phyloP scores from a whole-genome alignment of 2,329 filamentous ascomycete species.

The Botrytis pseudocinerea region DNA sequence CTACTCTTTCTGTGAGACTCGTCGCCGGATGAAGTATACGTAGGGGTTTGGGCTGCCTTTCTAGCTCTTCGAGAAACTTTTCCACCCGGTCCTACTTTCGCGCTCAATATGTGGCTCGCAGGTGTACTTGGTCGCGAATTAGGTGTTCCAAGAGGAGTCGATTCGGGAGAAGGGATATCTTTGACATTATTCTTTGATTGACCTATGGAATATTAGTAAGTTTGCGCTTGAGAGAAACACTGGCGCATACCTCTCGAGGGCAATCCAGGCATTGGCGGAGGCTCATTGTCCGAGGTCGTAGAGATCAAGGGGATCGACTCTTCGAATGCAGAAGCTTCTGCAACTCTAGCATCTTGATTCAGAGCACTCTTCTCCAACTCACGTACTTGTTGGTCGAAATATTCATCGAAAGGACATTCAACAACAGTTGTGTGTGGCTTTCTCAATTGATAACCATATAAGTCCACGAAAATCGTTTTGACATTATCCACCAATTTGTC shows the following conservation, averaged over 20 bases:
- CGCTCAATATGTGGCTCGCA: constrained; percentile 66
- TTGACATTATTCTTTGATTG: constrained; percentile 37
- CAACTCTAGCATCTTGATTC: constrained; percentile 35
- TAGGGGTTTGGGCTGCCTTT: constrained; percentile 61
- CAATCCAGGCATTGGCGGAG: constrained; percentile 48
- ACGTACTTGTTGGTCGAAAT: constrained; percentile 89
- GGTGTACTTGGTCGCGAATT: constrained; percentile 82
- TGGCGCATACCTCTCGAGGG: constrained; percentile 35
- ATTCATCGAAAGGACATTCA: constrained; percentile 84
- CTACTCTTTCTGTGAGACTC: constrained; percentile 66
- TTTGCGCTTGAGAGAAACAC: background rate
- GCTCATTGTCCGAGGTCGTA: constrained; percentile 46
- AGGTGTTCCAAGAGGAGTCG: constrained; percentile 68
- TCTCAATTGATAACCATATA: constrained; percentile 86
- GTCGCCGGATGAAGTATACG: constrained; percentile 78
- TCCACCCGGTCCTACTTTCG: constrained; percentile 70
- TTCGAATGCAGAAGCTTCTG: constrained; percentile 35
- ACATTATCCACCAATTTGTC: constrained; percentile 96
- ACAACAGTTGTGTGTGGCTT: constrained; percentile 76
- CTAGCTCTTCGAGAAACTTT: constrained; percentile 81
- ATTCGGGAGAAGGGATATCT: constrained; percentile 50
- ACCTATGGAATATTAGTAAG: constrained; percentile 26
- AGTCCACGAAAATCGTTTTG: constrained; percentile 83
- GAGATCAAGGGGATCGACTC: constrained; percentile 32
- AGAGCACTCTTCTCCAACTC: constrained; percentile 67